phyloP scores from a whole-genome alignment of 2,329 filamentous ascomycete genomes.

The Curvularia spicifera region DNA sequence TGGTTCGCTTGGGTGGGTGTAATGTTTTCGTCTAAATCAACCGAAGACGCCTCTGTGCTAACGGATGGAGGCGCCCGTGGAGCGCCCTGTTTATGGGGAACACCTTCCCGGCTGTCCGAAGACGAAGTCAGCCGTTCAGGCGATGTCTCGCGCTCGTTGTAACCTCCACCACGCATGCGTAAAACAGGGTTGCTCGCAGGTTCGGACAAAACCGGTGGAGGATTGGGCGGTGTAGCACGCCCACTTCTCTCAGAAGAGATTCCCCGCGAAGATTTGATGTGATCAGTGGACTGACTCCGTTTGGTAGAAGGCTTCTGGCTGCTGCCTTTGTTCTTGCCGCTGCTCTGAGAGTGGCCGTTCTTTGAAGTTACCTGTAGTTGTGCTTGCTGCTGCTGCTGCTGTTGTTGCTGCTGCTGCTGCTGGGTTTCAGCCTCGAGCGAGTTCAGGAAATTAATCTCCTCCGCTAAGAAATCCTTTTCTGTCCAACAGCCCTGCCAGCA shows the following conservation, averaged over 20 bases:
- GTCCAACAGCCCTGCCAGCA: slow-evolving; percentile 98
- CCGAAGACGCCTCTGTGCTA: slow-evolving; percentile 27
- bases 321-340: slow-evolving; percentile 36
- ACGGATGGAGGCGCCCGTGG: slow-evolving; percentile 36
- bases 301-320: slow-evolving; percentile 37
- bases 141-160: slow-evolving; percentile 36
- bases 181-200: slow-evolving; percentile 27
- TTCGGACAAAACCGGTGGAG: slow-evolving; percentile 32
- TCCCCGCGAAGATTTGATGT: slow-evolving; percentile 37
- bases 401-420: slow-evolving; percentile 1
- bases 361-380: slow-evolving; percentile 30
- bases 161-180: slow-evolving; percentile 26
- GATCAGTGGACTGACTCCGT: slow-evolving; percentile 43
- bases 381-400: slow-evolving; percentile 11
- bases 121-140: slow-evolving; percentile 40
- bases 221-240: slow-evolving; percentile 41
- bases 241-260: slow-evolving; percentile 44
- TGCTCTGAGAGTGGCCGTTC: slow-evolving; percentile 35
- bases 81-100: slow-evolving; percentile 25
- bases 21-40: slow-evolving; percentile 41
- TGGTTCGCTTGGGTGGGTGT: slow-evolving; percentile 47
- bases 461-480: slow-evolving; percentile 70
- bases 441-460: slow-evolving; percentile 43
- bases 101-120: slow-evolving; percentile 40
- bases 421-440: slow-evolving; percentile 24